phyloP scores from a whole-genome alignment of 2,329 filamentous ascomycete species.

The Helicocarpus griseus region DNA sequence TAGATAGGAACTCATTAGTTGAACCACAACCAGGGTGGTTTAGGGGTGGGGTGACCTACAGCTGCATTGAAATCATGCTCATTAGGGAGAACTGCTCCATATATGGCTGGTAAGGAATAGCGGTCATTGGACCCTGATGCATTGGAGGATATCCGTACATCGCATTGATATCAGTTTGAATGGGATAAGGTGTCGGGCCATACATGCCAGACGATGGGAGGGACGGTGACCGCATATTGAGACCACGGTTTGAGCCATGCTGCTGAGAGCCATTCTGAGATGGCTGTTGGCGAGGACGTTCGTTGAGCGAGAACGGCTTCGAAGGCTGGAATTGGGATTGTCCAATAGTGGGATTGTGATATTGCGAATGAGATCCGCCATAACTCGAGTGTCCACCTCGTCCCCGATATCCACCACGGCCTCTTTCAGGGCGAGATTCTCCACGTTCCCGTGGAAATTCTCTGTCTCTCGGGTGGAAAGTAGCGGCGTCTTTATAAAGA shows the following conservation, averaged over 20 bases:
- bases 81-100: slow-evolving; percentile 49
- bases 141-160: slow-evolving; percentile 50
- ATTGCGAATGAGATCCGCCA: slow-evolving; percentile 26
- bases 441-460: slow-evolving; percentile 24
- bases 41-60: slow-evolving; percentile 37
- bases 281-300: slow-evolving; percentile 32
- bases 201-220: slow-evolving; percentile 48
- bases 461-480: slow-evolving; percentile 17
- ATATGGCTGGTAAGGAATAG: slow-evolving; percentile 49
- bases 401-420: slow-evolving; percentile 32
- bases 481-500: slow-evolving; percentile 18
- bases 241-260: slow-evolving; percentile 39
- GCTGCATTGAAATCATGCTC: slow-evolving; percentile 50
- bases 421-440: slow-evolving; percentile 28
- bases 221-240: slow-evolving; percentile 51
- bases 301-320: slow-evolving; percentile 32
- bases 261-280: slow-evolving; percentile 27
- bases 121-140: slow-evolving; percentile 45
- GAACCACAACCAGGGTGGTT: neutral
- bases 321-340: slow-evolving; percentile 31
- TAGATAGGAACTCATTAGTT: slow-evolving; percentile 24
- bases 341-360: slow-evolving; percentile 29
- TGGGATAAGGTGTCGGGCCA: slow-evolving; percentile 30
- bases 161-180: slow-evolving; percentile 37
- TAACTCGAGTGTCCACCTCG: slow-evolving; percentile 30